phyloP scores from a whole-genome alignment of 352 stramenopile genomes.

The Globisporangium rhizosaccharum region DNA sequence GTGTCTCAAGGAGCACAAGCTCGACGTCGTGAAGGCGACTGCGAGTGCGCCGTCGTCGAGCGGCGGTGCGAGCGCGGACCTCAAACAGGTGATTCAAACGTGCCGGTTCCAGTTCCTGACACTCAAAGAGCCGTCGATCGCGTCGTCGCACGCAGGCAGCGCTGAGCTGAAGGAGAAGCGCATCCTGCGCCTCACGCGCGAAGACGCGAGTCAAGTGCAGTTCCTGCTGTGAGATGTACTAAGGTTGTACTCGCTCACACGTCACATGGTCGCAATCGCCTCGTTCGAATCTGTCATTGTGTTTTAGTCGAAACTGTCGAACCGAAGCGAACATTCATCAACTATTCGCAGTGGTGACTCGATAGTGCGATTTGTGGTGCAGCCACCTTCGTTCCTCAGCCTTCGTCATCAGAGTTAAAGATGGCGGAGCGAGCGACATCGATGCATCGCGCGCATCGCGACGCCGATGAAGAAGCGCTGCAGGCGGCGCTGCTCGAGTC shows the following conservation, averaged over 20 bases:
- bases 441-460: slow-evolving; percentile 23
- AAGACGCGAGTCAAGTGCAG: slow-evolving; percentile 80
- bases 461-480: slow-evolving; percentile 68
- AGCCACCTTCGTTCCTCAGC: neutral
- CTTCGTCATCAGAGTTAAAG: too few species aligned
- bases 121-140: slow-evolving; percentile 36
- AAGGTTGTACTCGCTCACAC: too few species aligned
- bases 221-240: slow-evolving; percentile 65
- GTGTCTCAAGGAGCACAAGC: slow-evolving; percentile 80
- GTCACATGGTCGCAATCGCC: too few species aligned
- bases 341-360: neutral
- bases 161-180: slow-evolving; percentile 31
- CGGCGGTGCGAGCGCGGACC: slow-evolving; percentile 49
- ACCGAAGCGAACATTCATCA: neutral
- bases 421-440: neutral
- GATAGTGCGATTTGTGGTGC: neutral
- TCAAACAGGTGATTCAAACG: slow-evolving; percentile 82
- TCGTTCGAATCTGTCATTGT: neutral
- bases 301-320: neutral
- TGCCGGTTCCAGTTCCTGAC: slow-evolving; percentile 79
- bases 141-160: neutral
- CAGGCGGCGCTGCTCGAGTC: slow-evolving; percentile 59
- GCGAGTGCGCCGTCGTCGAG: slow-evolving; percentile 44
- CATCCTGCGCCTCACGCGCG: slow-evolving; percentile 63
- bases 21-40: slow-evolving; percentile 40